Evolutionary conservation across 2,329 filamentous ascomycete species (phyloP), one percentile per base, ranked within the genome.

Genomic region (Xylariaceae sp.): DNA sequence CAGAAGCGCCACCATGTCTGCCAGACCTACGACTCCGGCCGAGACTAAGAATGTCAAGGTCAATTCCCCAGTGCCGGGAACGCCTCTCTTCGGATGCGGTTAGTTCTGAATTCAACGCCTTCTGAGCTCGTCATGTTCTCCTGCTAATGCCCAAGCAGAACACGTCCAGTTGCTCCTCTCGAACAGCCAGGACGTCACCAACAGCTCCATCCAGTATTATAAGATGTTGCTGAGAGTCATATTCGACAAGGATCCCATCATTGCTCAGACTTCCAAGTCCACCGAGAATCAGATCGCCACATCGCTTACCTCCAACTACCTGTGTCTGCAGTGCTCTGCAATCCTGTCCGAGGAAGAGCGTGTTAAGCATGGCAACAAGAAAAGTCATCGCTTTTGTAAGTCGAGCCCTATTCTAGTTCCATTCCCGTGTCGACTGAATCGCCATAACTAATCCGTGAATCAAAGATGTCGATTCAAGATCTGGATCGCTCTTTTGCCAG

Each of bases 401-500:
- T 53, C 15, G 35, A 3, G 6, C 13, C 11, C n/a, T 10, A 10
- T 7, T 6, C 37, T 10, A 37, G 47, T 23, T 17, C 39, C 57
- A 78, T 74, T 52, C 34, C 58, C 78, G 74, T 53, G 6, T 8
- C 37, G 11, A 15, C 47, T 7, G 35, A 35, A n/a, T 23, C 34
- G 50, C 54, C 55, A 47, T 60, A 3, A 64, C 55, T 49, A 42
- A 18, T 23, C 53, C 4, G 18, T 57, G 49, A 30, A 44, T 8
- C 2, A 17, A 66, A 92, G 89, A 88, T 70, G 88, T 92, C 45
- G 90, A 94, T 69, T 93, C 89, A 23, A 80, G 86, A 60, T 87
- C 82, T 65, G 90, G 89, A 45, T 82, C 85, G 53, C 76, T 94
- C 5, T 93, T 88, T 74, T 94, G 90, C 73, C 88, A 91, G 65